Base-by-base conservation (phyloP, 805 yeast species). In the Candida cerambycidarum region DNA sequence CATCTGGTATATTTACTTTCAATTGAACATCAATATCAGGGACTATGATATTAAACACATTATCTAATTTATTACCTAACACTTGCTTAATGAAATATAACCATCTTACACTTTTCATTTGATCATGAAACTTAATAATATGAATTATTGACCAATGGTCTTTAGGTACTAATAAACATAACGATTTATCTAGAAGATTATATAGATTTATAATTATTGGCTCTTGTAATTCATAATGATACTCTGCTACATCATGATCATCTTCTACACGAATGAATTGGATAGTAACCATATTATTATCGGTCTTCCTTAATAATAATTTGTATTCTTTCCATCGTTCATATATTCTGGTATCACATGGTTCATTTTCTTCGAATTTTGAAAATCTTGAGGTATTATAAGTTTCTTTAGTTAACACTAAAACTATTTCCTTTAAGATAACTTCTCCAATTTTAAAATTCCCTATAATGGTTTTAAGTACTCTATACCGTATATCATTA, bases 321-420 rank as follows among this genome's bases (percentile, higher is more conserved):
- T 80, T 65, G 56, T 81, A 87, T 57, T 90, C 97, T 46, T 75
- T 79, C 93, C 97, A 89, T 37, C 89, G 64, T 44, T 86, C 90
- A 8, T 71, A 47, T 1, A 85, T 73, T 40, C 83, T 63, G 0
- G 86, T 70, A 31, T 78, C 79, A 18, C 71, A 67, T 1, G 73
- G 65, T 43, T 78, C 81, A 8, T 62, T 56, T 46, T 82, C 88
- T 11, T 73, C 68, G 45, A 75, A 72, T 3, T 40, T 31, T n/a
- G 37, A 28, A 10, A 40, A 32, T 11, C 36, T 21, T 6, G 27
- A 30, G 2, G 33, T 39, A 25, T 42, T 40, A 3, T 44, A 38
- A 8, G 53, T 46, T 4, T 68, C 59, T 54, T 80, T 82, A 13
- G 81, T 74, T 63, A 81, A 65, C 0, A 87, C 87, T 14, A 90